These are phyloP conservation scores for Fusarium nodosum DNA, from an alignment of 2,329 filamentous ascomycete species.

Conservation along the genomic window DNA sequence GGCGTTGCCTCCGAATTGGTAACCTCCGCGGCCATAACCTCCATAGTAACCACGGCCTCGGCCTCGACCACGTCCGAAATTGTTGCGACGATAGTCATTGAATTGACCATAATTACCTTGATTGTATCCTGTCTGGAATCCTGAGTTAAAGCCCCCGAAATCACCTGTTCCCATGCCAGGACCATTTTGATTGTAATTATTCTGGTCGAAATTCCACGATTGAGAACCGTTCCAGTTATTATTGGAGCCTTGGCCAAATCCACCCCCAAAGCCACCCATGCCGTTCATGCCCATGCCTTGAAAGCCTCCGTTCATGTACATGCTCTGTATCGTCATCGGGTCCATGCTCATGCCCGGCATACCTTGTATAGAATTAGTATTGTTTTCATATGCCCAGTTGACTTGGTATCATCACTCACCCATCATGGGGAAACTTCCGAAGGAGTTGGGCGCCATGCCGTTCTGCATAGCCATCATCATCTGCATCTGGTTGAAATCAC, in stretches of 20 bases:
- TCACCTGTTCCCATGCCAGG: conserved; percentile 84
- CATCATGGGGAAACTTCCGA: conserved; percentile 82
- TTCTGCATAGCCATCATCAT: conserved; percentile 84
- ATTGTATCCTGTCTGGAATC: conserved; percentile 82
- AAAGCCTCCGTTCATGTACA: conserved; percentile 84
- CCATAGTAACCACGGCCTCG: conserved; percentile 73
- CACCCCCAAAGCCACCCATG: conserved; percentile 82
- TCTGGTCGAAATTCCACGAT: conserved; percentile 86
- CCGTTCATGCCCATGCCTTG: conserved; percentile 82
- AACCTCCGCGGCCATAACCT: conserved; percentile 69
- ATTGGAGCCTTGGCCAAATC: conserved; percentile 73
- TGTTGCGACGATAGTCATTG: conserved; percentile 82
- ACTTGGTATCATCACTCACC: conserved; percentile 69
- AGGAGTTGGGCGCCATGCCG: conserved; percentile 69
- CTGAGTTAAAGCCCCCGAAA: conserved; percentile 83
- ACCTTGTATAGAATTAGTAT: conserved; percentile 62
- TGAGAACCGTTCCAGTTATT: conserved; percentile 85
- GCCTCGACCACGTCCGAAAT: conserved; percentile 76
- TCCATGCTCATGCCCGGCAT: conserved; percentile 91
- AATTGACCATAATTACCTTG: conserved; percentile 87
- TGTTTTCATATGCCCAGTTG: neutral
- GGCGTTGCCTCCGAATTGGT: conserved; percentile 59
- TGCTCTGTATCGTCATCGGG: conserved; percentile 79
- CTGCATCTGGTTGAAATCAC: conserved; percentile 82
- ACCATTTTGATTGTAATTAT: conserved; percentile 92